Evolutionary conservation across 768 basidiomycete genomes (phyloP), one percentile per base, ranked within the genome.

Genomic region (Hericium rajendrae): DNA sequence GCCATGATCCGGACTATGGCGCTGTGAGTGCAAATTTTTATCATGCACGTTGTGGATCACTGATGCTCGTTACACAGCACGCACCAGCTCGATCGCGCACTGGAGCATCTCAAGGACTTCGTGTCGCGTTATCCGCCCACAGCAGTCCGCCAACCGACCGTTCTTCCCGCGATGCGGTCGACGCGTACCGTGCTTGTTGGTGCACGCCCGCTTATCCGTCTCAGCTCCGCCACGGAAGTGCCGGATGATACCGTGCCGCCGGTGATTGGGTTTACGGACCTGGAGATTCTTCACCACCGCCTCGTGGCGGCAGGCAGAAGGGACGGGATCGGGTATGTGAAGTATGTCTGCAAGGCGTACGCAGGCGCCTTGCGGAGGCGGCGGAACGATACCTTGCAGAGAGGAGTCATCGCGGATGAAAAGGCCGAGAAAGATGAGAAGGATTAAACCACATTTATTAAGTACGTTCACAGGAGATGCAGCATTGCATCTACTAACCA

Each of bases 221-320:
- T 91, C 62, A 81, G 80, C 2, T 78, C 83, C 5, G 68, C 71
- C 0, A 69, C 74, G 2, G 80, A 82, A 16, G 75, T 86, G 3
- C 78, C 81, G 1, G 94, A 97, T 66, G 86, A 91, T 62, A 66
- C 78, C 22, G 85, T 97, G 6, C 89, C 93, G 0, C 93, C 93
- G 0, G 68, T 93, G 41, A 63, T 95, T 20, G 77, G 81, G 12
- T 95, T 93, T 67, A 62, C 71, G 15, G 91, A 95, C 66, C 61
- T 95, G n/a, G 85, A 89, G 61, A 59, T 85, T 5, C 72, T 97
- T 53, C 92, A 95, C 67, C 80, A 91, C 57, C 76, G 85, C 26
- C 70, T 93, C 28, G 81, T 86, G n/a, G 67, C 67, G 16, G 66
- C 62, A 6, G 64, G 62, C 15, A 59, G 66, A 41, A 32, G 15